Percentiles rank a stretch among this genome's conserved stretches.
Conservation (phyloP, 2,329 filamentous ascomycete species). For the Teratosphaeria zuluensis region DNA sequence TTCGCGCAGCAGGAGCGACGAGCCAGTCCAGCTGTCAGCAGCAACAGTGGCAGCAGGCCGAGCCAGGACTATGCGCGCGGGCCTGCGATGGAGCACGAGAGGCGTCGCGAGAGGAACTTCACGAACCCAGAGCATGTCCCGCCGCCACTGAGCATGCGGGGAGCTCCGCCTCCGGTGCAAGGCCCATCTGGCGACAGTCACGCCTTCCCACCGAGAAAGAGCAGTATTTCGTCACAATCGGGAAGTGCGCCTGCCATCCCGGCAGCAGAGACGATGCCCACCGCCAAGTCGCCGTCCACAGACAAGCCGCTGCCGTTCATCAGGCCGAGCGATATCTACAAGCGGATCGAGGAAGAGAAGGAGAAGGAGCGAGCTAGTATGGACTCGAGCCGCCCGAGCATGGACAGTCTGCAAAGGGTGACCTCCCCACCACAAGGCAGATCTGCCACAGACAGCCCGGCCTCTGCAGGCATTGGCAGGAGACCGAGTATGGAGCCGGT, state of each 20-base stretch:
- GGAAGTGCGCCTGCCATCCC: slow-evolving; percentile 4
- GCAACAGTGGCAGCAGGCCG: neutral
- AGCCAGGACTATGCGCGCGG: slow-evolving; percentile 5
- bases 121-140: slow-evolving; percentile 43
- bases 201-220: slow-evolving; percentile 53
- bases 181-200: neutral
- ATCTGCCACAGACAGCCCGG: neutral
- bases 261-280: slow-evolving; percentile 5
- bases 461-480: slow-evolving; percentile 6
- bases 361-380: slow-evolving; percentile 46
- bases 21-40: slow-evolving; percentile 4
- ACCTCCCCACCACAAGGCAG: neutral
- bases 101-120: slow-evolving; percentile 28
- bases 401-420: slow-evolving; percentile 37
- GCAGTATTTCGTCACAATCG: slow-evolving; percentile 42
- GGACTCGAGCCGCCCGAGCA: slow-evolving; percentile 48
- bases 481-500: slow-evolving; percentile 12
- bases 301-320: slow-evolving; percentile 54
- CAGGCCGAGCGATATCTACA: slow-evolving; percentile 69
- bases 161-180: slow-evolving; percentile 27
- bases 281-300: slow-evolving; percentile 12
- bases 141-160: slow-evolving; percentile 37
- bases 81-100: neutral
- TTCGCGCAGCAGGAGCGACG: slow-evolving; percentile 1
- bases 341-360: slow-evolving; percentile 57